phyloP scores from a whole-genome alignment of 169 alveolate genomes.

The Cryptosporidium viatorum region DNA sequence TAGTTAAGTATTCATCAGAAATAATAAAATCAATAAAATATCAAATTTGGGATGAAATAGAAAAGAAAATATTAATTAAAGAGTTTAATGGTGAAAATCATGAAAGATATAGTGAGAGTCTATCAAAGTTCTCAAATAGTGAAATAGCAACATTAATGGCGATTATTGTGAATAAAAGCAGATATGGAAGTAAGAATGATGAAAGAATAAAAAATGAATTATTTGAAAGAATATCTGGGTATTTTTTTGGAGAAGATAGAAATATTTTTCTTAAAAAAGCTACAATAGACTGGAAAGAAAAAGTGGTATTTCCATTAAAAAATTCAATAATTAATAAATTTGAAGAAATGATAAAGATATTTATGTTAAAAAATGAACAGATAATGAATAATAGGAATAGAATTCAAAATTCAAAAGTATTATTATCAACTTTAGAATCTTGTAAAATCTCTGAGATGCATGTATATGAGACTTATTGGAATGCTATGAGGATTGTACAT shows the following conservation, averaged over 20 bases:
- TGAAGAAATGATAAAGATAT: conserved; percentile 21
- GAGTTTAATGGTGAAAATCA: conserved; percentile 8
- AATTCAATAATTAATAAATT: background rate
- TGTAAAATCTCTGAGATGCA: conserved; percentile 73
- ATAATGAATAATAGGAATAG: conserved; percentile 25
- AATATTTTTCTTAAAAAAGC: conserved; percentile 27
- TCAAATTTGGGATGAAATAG: conserved; percentile 64
- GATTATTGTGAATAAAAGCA: conserved; percentile 64
- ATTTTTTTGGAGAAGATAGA: conserved; percentile 25
- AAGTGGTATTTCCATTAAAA: conserved; percentile 37
- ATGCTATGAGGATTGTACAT: conserved; percentile 67
- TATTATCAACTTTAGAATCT: conserved; percentile 54
- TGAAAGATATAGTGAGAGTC: conserved; percentile 21
- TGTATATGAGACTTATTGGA: conserved; percentile 64
- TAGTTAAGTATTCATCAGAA: background rate
- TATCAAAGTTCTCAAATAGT: conserved; percentile 13
- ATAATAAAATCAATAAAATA: conserved; percentile 22
- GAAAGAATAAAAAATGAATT: conserved; percentile 56
- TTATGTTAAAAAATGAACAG: background rate
- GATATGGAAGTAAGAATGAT: conserved; percentile 59
- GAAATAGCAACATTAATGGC: conserved; percentile 59
- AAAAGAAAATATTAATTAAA: conserved; percentile 6
- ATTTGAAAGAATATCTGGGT: conserved; percentile 17
- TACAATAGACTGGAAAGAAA: conserved; percentile 45
- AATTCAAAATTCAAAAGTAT: conserved; percentile 58